Base-by-base conservation (phyloP, 176 grass and related monocot genomes). In the Tillandsia leiboldiana region DNA sequence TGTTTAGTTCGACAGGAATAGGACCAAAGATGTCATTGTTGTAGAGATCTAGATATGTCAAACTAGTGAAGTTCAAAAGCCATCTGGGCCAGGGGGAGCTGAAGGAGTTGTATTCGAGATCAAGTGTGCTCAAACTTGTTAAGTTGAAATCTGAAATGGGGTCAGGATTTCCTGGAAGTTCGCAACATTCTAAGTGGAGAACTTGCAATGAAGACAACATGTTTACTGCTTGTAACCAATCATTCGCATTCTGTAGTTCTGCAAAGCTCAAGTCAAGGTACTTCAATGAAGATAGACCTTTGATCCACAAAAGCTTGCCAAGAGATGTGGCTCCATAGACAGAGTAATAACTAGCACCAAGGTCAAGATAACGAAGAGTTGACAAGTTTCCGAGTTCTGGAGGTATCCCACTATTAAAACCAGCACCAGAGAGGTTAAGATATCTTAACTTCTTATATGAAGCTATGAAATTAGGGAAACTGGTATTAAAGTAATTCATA, bases 381-480 rank as follows among this genome's bases (percentile, higher is more conserved):
- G 72, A 80, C 69, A 83, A 73, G 20, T 87, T 87, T 72, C 85
- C 73, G 2, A 87, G 20, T 11, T 83, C 66, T 1, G 72, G 69
- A 48, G 85, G 77, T 63, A 84, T 56, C 9, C 2, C 61, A 5
- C 85, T 81, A 18, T 11, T 23, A 51, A 88, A 80, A 12, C 18
- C 33, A 8, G 70, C 50, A 2, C 1, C 1, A 0, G 75, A 78
- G 2, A 84, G 65, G 64, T 84, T 53, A n/a, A 79, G 76, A 66
- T 79, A 75, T 42, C 42, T 75, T 65, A 84, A 59, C 3, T 56
- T 53, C 3, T 73, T 68, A 6, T 17, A 59, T 5, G 54, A 59
- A 8, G n/a, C 54, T 3, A 59, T 22, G 54, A 59, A 59, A 17
- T 17, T 15, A 8, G 54, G 54, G 5, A 42, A 42, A 42, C 33